Percentiles rank a stretch among this genome's conserved stretches.
phyloP scores from a whole-genome alignment of 306 rosid genomes.

The Gastrolobium bilobum region DNA sequence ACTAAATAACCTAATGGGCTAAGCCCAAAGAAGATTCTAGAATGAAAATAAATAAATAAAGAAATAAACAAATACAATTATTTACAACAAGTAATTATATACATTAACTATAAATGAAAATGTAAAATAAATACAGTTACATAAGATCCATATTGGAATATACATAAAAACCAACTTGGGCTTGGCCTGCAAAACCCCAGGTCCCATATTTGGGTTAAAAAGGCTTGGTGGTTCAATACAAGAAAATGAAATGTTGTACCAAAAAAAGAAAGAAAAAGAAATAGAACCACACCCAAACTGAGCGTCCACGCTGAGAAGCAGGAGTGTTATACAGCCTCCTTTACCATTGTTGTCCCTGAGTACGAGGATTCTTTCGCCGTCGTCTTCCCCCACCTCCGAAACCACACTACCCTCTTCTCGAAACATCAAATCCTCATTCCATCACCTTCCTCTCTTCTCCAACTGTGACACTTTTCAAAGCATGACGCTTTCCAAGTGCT shows the following conservation, averaged over 20 bases:
- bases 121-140: no score
- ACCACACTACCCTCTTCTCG: conserved; percentile 30
- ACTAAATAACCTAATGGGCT: no score
- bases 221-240: background rate
- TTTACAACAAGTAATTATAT: no score
- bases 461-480: conserved; percentile 46
- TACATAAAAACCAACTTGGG: background rate
- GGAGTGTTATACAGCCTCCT: conserved; percentile 7
- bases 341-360: conserved; percentile 49
- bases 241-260: no score
- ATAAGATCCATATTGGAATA: no score
- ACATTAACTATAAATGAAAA: no score
- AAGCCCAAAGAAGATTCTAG: no score
- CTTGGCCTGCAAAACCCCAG: background rate
- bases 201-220: background rate
- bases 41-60: no score
- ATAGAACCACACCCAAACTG: conserved; percentile 48
- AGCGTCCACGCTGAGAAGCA: conserved; percentile 59
- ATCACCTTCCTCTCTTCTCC: conserved; percentile 30
- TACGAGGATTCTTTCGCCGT: conserved; percentile 55
- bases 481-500: conserved; percentile 68
- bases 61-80: no score
- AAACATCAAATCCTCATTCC: conserved; percentile 35
- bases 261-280: background rate
- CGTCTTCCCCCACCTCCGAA: conserved; percentile 52